Base-by-base conservation (phyloP, 768 basidiomycete genomes). In the Boletales sp. region DNA sequence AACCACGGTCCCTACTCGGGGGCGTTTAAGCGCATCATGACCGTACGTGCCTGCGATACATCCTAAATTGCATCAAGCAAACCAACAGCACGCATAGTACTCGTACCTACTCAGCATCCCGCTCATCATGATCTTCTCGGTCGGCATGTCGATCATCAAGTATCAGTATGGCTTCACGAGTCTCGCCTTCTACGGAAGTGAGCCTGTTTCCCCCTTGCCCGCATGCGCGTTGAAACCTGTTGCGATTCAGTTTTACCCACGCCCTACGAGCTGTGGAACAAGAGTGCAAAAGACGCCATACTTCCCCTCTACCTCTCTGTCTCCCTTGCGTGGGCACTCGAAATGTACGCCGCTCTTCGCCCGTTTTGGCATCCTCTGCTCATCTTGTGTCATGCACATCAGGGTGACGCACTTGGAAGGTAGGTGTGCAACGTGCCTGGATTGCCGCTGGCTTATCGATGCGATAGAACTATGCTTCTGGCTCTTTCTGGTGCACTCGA, bases 11-110 rank as follows among this genome's bases (percentile, higher is more conserved):
- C 78, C 3, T 67, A 80, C 51, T 77, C 82, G 14, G 87, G 86
- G n/a, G 78, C 85, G 4, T 91, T 91, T 71, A 91, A 89, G 66
- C 81, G 90, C 25, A 61, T 91, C 62, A 91, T 92, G 90, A 91
- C 87, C 34, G 88, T 90, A 52, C 48, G 80, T 65, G 9, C 14
- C 37, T 14, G 15, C 17, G n/a, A 43, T 5, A 5, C n/a, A 10
- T 18, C 18, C n/a, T 17, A 17, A 37, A 18, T 17, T 7, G 25
- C 25, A 28, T 28, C 7, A 7, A 28, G n/a, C n/a, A 37, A 17
- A 37, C 6, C 14, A 9, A 18, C 21, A 32, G n/a, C 14, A 7
- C 54, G 25, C 25, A 5, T 28, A 90, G 87, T 90, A 90, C 64
- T 79, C 86, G 2, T 90, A 90, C 59, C 60, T 89, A 19, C 40